Percentiles rank a stretch among this genome's conserved stretches.
phyloP scores from a whole-genome alignment of 176 grass and related monocot species.

The Carex parvula region DNA sequence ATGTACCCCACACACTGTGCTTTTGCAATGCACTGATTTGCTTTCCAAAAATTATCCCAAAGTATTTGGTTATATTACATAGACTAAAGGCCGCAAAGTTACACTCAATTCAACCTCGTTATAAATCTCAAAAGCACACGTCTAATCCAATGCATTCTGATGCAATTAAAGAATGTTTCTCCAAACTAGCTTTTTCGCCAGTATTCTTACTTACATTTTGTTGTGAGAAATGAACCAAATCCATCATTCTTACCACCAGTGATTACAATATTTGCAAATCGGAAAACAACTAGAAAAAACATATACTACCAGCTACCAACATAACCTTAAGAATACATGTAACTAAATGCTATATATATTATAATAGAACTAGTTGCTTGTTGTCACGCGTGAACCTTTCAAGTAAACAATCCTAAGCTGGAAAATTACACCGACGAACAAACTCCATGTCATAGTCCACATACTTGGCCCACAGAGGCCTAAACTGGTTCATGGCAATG shows the following conservation, averaged over 20 bases:
- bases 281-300: not conserved
- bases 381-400: not conserved
- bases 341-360: conserved; percentile 8
- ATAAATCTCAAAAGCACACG: not conserved
- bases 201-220: conserved; percentile 3
- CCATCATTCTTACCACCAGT: not conserved
- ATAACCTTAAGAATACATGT: not conserved
- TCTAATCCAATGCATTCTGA: not conserved
- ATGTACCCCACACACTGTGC: too few relatives aligned
- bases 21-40: not conserved
- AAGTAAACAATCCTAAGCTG: conserved; percentile 22
- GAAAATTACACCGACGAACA: conserved; percentile 87
- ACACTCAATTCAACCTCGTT: not conserved
- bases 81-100: too few relatives aligned
- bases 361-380: not conserved
- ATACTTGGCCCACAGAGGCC: conserved; percentile 78
- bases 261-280: not conserved
- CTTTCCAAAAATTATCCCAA: not conserved
- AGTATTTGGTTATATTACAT: too few relatives aligned
- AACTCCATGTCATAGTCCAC: conserved; percentile 73
- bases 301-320: not conserved
- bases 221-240: not conserved
- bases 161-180: not conserved
- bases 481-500: conserved; percentile 95
- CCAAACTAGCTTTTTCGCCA: not conserved